phyloP scores from a whole-genome alignment of 495 filamentous ascomycete species.

The Paragyromitra xinjiangensis region DNA sequence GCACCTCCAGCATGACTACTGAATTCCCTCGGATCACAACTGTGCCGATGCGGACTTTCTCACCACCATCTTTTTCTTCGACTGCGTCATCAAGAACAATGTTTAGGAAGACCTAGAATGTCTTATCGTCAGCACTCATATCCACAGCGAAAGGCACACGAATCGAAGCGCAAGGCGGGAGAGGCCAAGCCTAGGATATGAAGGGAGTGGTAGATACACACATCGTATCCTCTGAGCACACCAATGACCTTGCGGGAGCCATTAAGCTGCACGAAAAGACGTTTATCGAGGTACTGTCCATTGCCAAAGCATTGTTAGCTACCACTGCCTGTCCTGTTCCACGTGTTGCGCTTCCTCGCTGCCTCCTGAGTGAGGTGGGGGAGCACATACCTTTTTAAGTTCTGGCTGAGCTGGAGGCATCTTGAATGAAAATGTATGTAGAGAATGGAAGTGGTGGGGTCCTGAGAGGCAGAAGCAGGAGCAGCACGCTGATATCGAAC shows the following conservation, averaged over 20 bases:
- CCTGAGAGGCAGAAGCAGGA: slow-evolving; percentile 16
- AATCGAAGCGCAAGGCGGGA: neutral
- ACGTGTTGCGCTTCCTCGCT: neutral
- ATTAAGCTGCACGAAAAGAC: slow-evolving; percentile 96
- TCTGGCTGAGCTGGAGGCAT: slow-evolving; percentile 99
- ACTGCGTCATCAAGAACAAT: slow-evolving; percentile 98
- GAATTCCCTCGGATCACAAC: slow-evolving; percentile 96
- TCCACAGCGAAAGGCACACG: neutral
- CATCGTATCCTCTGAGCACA: slow-evolving; percentile 93
- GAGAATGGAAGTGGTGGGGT: slow-evolving; percentile 27
- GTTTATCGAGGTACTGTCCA: slow-evolving; percentile 95
- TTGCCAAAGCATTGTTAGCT: slow-evolving; percentile 28
- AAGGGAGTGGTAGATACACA: slow-evolving; percentile 63
- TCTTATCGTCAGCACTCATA: slow-evolving; percentile 25
- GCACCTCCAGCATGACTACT: slow-evolving; percentile 92
- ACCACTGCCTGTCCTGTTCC: neutral
- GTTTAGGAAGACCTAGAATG: slow-evolving; percentile 89
- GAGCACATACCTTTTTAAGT: slow-evolving; percentile 85
- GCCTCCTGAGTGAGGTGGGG: neutral
- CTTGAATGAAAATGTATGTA: slow-evolving; percentile 31
- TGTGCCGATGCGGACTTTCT: slow-evolving; percentile 92
- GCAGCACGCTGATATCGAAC: neutral
- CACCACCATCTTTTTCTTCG: slow-evolving; percentile 89
- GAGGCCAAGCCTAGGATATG: neutral
- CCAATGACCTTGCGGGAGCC: slow-evolving; percentile 97